A percentile compares a stretch with the other conserved stretches of the same genome.
Conservation (phyloP, 345 rosid species). For the Ceriops tagal region DNA sequence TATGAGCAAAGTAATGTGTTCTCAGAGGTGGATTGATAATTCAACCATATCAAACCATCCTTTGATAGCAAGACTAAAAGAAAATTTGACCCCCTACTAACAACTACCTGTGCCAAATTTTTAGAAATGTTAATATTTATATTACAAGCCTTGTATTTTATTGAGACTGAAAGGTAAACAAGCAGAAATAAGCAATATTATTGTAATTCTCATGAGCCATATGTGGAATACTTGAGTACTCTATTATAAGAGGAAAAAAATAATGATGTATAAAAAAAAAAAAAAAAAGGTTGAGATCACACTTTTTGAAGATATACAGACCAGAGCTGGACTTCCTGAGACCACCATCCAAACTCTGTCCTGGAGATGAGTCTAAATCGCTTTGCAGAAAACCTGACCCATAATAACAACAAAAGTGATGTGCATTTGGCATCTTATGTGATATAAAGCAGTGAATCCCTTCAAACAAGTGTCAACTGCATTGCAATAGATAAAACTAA, state of each 20-base stretch:
- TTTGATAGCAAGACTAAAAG: no score
- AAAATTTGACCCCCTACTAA: no score
- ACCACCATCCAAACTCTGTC: slow-evolving; percentile 41
- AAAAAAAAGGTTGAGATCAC: background rate
- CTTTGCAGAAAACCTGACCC: slow-evolving; percentile 29
- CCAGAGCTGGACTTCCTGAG: slow-evolving; percentile 47
- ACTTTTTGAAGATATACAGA: slow-evolving; percentile 19
- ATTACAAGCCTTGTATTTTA: no score
- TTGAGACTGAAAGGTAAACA: no score
- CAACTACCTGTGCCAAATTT: no score
- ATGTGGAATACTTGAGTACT: background rate
- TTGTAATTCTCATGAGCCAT: no score
- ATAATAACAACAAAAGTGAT: slow-evolving; percentile 13
- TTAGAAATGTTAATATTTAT: no score
- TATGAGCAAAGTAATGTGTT: no score
- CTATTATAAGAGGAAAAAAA: background rate
- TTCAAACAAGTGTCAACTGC: background rate
- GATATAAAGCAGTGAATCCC: background rate
- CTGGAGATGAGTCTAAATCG: slow-evolving; percentile 30
- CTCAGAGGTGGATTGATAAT: no score
- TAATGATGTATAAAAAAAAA: background rate
- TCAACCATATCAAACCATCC: no score
- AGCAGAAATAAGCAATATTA: no score
- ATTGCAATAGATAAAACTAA: background rate
- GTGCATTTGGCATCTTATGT: background rate